Evolutionary conservation across 495 filamentous ascomycete species (phyloP).

Genomic region (Lepidopterella palustris): DNA sequence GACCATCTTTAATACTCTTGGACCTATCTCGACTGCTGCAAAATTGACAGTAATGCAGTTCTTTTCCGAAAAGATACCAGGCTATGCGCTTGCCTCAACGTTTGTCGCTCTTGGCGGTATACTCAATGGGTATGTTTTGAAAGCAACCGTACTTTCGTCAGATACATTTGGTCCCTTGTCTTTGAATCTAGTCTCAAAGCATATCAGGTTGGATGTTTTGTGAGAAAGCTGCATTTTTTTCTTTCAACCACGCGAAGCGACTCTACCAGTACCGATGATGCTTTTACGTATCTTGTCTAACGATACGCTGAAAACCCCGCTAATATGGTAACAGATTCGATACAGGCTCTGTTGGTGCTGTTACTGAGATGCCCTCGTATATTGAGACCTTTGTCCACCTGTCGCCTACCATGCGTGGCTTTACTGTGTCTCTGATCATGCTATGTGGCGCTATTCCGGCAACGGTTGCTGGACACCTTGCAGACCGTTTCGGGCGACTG

Average conservation of each 20-base stretch:
- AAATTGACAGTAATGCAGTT: too few species aligned
- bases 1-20: too few species aligned
- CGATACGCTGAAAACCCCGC: background rate
- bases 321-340: slow-evolving; percentile 40
- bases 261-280: background rate
- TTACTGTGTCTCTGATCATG: slow-evolving; percentile 59
- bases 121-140: slow-evolving; percentile 10
- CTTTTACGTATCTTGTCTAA: background rate
- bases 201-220: too few species aligned
- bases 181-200: background rate
- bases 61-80: too few species aligned
- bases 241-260: background rate
- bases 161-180: background rate
- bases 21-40: too few species aligned
- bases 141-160: background rate
- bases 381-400: slow-evolving; percentile 43
- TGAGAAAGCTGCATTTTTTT: background rate
- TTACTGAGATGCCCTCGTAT: slow-evolving; percentile 55
- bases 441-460: slow-evolving; percentile 54
- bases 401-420: slow-evolving; percentile 49
- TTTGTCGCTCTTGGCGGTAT: slow-evolving; percentile 15
- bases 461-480: slow-evolving; percentile 54
- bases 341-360: slow-evolving; percentile 55
- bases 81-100: slow-evolving; percentile 28
- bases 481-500: slow-evolving; percentile 52